Evolutionary conservation across 495 filamentous ascomycete species (phyloP).

Genomic region (Aspergillus cavernicola): DNA sequence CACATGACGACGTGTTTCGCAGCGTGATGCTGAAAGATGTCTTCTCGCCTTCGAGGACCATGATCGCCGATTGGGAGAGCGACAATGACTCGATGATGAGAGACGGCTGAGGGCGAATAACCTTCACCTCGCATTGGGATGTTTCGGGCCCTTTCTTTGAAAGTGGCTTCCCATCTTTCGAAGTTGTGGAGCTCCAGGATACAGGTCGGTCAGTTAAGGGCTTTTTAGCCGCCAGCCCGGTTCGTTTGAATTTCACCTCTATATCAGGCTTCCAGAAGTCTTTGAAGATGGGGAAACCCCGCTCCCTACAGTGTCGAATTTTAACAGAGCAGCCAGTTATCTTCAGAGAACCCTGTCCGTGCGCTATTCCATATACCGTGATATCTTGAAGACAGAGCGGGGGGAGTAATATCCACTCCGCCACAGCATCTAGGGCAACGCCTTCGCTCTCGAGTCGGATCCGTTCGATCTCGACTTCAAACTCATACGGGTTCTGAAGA

Average conservation of each 20-base stretch:
- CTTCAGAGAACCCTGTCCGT: constrained; percentile 59
- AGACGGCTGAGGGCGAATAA: constrained; percentile 74
- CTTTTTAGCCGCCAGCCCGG: constrained; percentile 60
- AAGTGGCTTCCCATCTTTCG: constrained; percentile 37
- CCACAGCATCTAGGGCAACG: constrained; percentile 60
- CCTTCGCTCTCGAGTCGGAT: constrained; percentile 72
- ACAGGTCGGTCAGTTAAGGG: constrained; percentile 50
- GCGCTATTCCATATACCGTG: constrained; percentile 65
- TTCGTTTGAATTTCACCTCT: constrained; percentile 70
- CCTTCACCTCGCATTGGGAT: constrained; percentile 51
- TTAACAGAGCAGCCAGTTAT: constrained; percentile 78
- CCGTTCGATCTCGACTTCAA: constrained; percentile 83
- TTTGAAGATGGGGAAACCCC: constrained; percentile 77
- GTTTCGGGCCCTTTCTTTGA: constrained; percentile 35
- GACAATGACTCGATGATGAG: constrained; percentile 71
- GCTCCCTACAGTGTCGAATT: constrained; percentile 73
- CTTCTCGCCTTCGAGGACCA: constrained; percentile 86
- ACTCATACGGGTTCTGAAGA: constrained; percentile 90
- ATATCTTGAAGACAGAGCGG: constrained; percentile 79
- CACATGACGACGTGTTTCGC: constrained; percentile 69
- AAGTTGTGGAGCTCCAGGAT: constrained; percentile 50
- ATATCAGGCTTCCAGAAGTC: constrained; percentile 69
- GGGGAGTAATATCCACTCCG: constrained; percentile 64
- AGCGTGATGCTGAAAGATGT: constrained; percentile 75
- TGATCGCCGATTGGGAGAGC: constrained; percentile 79